Conservation (phyloP, 495 filamentous ascomycete genomes). For the Neurospora intermedia region DNA sequence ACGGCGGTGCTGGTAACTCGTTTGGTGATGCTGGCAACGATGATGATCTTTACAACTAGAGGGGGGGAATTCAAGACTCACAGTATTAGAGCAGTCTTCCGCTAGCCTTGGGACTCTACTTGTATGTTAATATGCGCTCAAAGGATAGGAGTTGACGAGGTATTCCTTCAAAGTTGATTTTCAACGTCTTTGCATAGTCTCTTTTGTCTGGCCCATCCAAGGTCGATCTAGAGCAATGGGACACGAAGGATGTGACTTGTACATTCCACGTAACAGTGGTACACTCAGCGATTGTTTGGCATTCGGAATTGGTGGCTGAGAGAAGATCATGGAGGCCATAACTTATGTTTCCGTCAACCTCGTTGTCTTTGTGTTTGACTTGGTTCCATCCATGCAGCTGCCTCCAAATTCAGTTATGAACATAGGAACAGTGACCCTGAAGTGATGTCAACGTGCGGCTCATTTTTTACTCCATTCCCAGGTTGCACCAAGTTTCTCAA, state of each 20-base stretch:
- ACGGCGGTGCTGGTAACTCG: constrained; percentile 41
- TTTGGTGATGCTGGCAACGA: constrained; percentile 82
- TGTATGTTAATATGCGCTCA: neutral
- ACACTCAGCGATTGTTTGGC: neutral
- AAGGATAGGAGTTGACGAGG: neutral
- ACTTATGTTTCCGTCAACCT: neutral
- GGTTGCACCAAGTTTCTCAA: neutral
- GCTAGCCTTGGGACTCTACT: neutral
- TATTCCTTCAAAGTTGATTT: neutral
- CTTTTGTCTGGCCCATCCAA: neutral
- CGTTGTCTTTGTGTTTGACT: neutral
- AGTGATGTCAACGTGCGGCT: neutral
- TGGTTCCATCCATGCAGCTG: neutral
- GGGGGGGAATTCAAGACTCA: neutral
- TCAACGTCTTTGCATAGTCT: neutral
- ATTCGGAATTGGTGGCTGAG: neutral
- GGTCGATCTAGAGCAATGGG: neutral
- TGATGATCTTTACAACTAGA: constrained; percentile 68
- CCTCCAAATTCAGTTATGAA: neutral
- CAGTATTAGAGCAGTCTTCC: neutral
- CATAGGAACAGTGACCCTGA: neutral
- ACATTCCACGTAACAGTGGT: neutral
- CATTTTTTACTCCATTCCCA: neutral
- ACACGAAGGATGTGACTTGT: neutral
- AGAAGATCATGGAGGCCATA: neutral